These are phyloP conservation scores for Emergomyces africanus DNA, from an alignment of 2,329 filamentous ascomycete genomes.

Conservation along the genomic window DNA sequence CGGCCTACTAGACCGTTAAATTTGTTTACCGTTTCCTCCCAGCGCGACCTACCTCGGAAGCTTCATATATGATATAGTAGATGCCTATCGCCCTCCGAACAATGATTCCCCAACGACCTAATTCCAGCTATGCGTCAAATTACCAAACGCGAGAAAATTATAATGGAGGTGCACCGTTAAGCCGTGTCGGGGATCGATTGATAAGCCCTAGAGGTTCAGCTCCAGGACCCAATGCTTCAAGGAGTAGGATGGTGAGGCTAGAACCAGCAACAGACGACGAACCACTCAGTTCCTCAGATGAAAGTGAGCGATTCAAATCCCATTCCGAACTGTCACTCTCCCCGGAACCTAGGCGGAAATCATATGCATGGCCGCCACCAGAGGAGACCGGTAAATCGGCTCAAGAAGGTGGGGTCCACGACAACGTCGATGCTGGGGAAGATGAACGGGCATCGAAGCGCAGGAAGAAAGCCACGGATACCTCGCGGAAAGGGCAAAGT, in stretches of 20 bases:
- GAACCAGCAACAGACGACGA: slow-evolving; percentile 24
- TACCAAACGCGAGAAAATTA: slow-evolving; percentile 13
- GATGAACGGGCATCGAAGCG: slow-evolving; percentile 1
- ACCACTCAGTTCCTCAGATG: slow-evolving; percentile 23
- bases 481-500: slow-evolving; percentile 1
- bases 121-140: slow-evolving; percentile 18
- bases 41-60: not conserved
- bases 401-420: not conserved
- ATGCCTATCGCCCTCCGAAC: not conserved
- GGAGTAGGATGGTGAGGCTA: slow-evolving; percentile 5
- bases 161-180: slow-evolving; percentile 13
- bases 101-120: slow-evolving; percentile 10
- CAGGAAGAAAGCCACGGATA: not conserved
- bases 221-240: not conserved
- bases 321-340: slow-evolving; percentile 2
- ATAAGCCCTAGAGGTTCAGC: not conserved
- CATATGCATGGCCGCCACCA: not conserved
- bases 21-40: not conserved
- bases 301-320: slow-evolving; percentile 12
- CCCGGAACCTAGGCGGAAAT: not conserved
- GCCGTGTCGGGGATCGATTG: slow-evolving; percentile 9
- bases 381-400: not conserved
- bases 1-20: not conserved
- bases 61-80: not conserved
- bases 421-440: not conserved